Conservation (phyloP, 73 alveolate species). For the Diophrys sp. region DNA sequence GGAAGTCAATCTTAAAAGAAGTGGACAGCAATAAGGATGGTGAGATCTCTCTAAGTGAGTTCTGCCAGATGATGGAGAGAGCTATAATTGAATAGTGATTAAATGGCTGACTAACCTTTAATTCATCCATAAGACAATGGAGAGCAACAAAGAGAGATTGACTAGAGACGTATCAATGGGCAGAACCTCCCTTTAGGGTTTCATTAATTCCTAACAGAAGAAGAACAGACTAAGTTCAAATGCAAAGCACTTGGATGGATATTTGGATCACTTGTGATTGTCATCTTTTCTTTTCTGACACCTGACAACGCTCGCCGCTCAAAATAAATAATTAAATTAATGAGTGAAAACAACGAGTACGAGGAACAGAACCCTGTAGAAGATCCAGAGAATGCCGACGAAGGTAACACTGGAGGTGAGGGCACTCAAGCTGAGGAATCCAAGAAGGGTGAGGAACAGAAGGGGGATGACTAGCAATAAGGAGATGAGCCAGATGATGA, state of each 20-base stretch:
- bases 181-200: neutral
- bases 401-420: neutral
- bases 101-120: no score
- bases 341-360: no score
- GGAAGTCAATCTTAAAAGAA: no score
- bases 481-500: constrained; percentile 10
- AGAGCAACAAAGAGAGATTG: neutral
- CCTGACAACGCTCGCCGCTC: neutral
- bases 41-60: no score
- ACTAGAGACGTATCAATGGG: neutral
- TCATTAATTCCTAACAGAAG: neutral
- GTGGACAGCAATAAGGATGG: no score
- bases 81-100: no score
- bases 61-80: no score
- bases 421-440: neutral
- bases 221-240: neutral
- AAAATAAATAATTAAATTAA: no score
- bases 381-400: neutral
- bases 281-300: neutral
- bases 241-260: neutral
- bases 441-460: neutral
- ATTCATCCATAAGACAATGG: no score
- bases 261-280: neutral
- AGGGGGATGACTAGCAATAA: neutral
- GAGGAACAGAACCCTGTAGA: neutral